Base-by-base conservation (phyloP, 345 rosid genomes). In the Tarenaya hassleriana region DNA sequence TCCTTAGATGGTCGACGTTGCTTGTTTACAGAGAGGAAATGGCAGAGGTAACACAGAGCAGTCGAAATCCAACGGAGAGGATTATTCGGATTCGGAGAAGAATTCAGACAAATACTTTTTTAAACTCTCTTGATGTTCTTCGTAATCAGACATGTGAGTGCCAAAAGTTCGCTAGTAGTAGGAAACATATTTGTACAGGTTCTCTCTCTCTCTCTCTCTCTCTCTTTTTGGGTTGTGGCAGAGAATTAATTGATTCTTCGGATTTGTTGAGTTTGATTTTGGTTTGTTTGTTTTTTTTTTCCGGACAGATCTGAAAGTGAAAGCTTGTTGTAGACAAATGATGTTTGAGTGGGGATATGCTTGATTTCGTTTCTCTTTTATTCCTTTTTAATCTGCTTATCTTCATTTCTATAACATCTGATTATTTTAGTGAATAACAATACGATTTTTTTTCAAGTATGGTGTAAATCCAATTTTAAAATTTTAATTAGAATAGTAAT, bases 1-100 rank as follows among this genome's bases (percentile, higher is more conserved):
- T 27, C 5, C 38, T 20, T 16, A 29, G 45, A 4, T 18, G 10
- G 10, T n/a, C 20, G 38, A 15, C 13, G 24, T 20, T 20, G 37
- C 16, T 19, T 63, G 61, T 50, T 55, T 67, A 65, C 91, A 92
- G 98, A 83, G 69, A 77, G 81, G 64, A 91, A 82, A 63, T 88
- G 98, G 97, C 86, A 76, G 69, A 79, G 95, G 75, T 85, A 81
- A 85, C n/a, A n/a, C n/a, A n/a, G n/a, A n/a, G n/a, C n/a, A n/a
- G n/a, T n/a, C n/a, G n/a, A n/a, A n/a, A n/a, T n/a, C n/a, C n/a
- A n/a, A n/a, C n/a, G n/a, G n/a, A n/a, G n/a, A n/a, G n/a, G n/a
- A n/a, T n/a, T n/a, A n/a, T n/a, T n/a, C n/a, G n/a, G n/a, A n/a
- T n/a, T n/a, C n/a, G n/a, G n/a, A n/a, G n/a, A n/a, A n/a, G 58